A percentile compares a stretch with the other conserved stretches of the same genome.
Evolutionary conservation across 2,329 filamentous ascomycete genomes (phyloP).

Genomic region (Cytospora paraplurivora): DNA sequence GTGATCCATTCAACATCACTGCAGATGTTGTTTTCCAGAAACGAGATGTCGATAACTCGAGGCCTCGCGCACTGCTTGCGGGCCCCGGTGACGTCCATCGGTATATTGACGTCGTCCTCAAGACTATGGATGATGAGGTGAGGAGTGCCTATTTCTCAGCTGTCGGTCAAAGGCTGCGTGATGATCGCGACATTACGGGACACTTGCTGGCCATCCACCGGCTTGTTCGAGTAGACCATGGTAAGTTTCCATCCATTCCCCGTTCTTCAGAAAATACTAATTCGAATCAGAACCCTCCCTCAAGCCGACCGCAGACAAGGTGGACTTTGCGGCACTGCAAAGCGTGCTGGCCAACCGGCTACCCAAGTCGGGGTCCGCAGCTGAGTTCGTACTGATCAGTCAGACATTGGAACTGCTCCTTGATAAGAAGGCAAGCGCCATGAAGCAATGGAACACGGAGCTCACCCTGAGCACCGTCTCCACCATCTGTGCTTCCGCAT

Average conservation of each 20-base stretch:
- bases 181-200: slow-evolving; percentile 39
- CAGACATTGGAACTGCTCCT: slow-evolving; percentile 50
- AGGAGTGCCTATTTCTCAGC: slow-evolving; percentile 45
- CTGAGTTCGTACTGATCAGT: slow-evolving; percentile 43
- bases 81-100: slow-evolving; percentile 35
- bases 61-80: slow-evolving; percentile 37
- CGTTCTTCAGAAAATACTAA: not conserved
- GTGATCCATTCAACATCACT: slow-evolving; percentile 38
- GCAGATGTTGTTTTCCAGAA: slow-evolving; percentile 11
- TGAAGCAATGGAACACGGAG: slow-evolving; percentile 63
- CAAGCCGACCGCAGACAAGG: slow-evolving; percentile 29
- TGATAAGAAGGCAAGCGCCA: slow-evolving; percentile 51
- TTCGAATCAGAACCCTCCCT: slow-evolving; percentile 15
- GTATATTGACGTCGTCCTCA: slow-evolving; percentile 36
- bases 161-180: slow-evolving; percentile 40
- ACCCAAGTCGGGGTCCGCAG: slow-evolving; percentile 33
- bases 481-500: slow-evolving; percentile 36
- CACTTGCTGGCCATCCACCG: slow-evolving; percentile 49
- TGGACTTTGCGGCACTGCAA: slow-evolving; percentile 46
- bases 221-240: slow-evolving; percentile 37
- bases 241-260: slow-evolving; percentile 8
- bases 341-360: slow-evolving; percentile 43
- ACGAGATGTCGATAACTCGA: not conserved
- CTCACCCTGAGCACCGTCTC: slow-evolving; percentile 50
- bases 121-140: slow-evolving; percentile 30